A percentile compares a stretch with the other conserved stretches of the same genome.
phyloP scores from a whole-genome alignment of 1,139 yeast genomes.

The Petasospora rhodanensis region DNA sequence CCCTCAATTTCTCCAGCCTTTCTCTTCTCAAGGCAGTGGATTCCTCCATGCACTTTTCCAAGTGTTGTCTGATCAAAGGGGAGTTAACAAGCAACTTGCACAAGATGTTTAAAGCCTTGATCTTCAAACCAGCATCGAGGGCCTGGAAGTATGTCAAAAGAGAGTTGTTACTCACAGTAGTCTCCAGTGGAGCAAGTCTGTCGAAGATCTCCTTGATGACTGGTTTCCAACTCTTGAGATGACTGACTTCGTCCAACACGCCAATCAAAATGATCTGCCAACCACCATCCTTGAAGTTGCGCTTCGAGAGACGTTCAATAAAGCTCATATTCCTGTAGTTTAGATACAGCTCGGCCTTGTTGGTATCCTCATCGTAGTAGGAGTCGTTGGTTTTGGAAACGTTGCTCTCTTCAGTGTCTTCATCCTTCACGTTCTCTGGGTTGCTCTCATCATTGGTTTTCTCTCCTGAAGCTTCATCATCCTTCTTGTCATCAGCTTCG shows the following conservation, averaged over 20 bases:
- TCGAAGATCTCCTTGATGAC: conserved; percentile 44
- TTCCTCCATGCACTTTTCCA: conserved; percentile 67
- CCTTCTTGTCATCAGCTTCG: conserved; percentile 27
- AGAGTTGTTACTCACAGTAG: conserved; percentile 44
- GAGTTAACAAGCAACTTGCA: conserved; percentile 57
- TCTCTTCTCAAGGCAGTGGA: conserved; percentile 61
- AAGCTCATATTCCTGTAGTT: conserved; percentile 63
- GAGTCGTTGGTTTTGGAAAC: no score
- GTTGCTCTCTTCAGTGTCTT: no score
- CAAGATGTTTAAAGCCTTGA: conserved; percentile 51
- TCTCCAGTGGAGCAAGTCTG: conserved; percentile 52
- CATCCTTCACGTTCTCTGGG: no score
- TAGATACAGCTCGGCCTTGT: conserved; percentile 44
- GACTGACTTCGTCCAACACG: conserved; percentile 50
- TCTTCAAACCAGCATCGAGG: conserved; percentile 45
- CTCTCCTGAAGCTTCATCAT: conserved; percentile 28
- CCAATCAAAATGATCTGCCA: conserved; percentile 83
- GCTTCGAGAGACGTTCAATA: conserved; percentile 70
- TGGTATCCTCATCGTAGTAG: conserved; percentile 19
- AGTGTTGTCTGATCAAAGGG: conserved; percentile 52
- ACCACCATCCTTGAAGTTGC: conserved; percentile 77
- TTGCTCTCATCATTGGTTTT: no score
- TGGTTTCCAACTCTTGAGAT: conserved; percentile 50
- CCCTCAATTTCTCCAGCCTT: conserved; percentile 63
- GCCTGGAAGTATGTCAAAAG: conserved; percentile 47